These are phyloP conservation scores for Coprinopsis strossmayeri DNA, from an alignment of 768 basidiomycete genomes.

Conservation along the genomic window DNA sequence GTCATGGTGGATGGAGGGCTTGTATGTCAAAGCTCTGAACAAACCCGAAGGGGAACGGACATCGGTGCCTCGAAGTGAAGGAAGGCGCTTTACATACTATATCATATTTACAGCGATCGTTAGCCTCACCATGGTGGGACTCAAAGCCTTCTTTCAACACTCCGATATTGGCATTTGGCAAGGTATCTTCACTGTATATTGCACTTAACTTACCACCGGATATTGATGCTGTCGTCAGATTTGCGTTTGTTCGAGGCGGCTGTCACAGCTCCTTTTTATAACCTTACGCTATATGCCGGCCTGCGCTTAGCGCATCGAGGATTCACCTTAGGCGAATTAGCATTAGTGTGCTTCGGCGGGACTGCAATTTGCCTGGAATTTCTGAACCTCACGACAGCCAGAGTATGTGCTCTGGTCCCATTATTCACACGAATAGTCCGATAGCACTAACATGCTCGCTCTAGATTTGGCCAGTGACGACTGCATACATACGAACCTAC, in stretches of 20 bases:
- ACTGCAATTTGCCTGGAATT: slow-evolving; percentile 84
- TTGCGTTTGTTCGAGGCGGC: slow-evolving; percentile 71
- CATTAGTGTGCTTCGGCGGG: slow-evolving; percentile 83
- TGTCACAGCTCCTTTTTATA: slow-evolving; percentile 75
- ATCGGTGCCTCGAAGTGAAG: slow-evolving; percentile 74
- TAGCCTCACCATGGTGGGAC: slow-evolving; percentile 39
- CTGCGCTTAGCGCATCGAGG: slow-evolving; percentile 89
- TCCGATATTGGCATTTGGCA: slow-evolving; percentile 57
- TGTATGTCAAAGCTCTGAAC: slow-evolving; percentile 28
- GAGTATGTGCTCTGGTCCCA: slow-evolving; percentile 33
- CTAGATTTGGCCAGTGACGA: slow-evolving; percentile 76
- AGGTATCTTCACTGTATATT: slow-evolving; percentile 39
- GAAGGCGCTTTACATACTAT: slow-evolving; percentile 54
- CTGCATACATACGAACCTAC: slow-evolving; percentile 84
- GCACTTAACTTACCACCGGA: neutral
- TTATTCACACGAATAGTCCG: neutral
- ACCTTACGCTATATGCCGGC: slow-evolving; percentile 85
- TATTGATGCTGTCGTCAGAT: slow-evolving; percentile 37
- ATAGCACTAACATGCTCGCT: neutral
- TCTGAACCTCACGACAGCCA: slow-evolving; percentile 74
- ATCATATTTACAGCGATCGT: slow-evolving; percentile 54
- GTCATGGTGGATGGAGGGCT: slow-evolving; percentile 69
- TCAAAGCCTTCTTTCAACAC: slow-evolving; percentile 39
- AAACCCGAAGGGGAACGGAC: slow-evolving; percentile 62
- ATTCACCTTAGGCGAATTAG: slow-evolving; percentile 93